Evolutionary conservation across 108 stramenopile species (phyloP), one percentile per base, ranked within the genome.

Genomic region (Skeletonema costatum): DNA sequence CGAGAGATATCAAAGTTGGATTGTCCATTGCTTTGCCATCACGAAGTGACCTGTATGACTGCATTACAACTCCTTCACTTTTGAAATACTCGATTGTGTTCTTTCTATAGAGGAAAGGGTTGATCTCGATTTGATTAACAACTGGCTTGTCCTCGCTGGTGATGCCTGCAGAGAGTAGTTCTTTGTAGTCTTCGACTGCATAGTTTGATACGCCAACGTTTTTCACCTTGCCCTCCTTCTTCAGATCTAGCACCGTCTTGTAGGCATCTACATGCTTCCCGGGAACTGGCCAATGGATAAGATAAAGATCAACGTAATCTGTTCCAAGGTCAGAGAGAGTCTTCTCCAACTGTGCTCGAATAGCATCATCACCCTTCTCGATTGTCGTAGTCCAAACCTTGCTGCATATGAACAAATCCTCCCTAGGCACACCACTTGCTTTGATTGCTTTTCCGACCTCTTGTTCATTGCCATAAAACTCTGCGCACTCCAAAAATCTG

Each of bases 321-420:
- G 94, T 97, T 60, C 87, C 86, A 7, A 98, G 73, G 63, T 92
- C 92, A 4, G 39, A n/a, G 17, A 98, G 76, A 9, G 96, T 93
- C 67, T 87, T 77, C 13, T 93, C 86, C 64, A 97, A 64, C 67
- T 90, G 88, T 1, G 75, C 73, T 7, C 81, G 81, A 60, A 96
- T 86, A 11, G 93, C 94, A 12, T 85, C 87, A 4, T 82, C 88
- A 29, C 94, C 94, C 69, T 86, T 71, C 65, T 95, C 93, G 62
- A 95, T 93, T 35, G 93, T 94, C n/a, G 95, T 90, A 0, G 96
- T 94, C 96, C 97, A 98, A 11, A 96, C 94, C 74, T 98, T 98
- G 56, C 85, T 84, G 71, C 89, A 93, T 3, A 97, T n/a, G 71
- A 97, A 98, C 32, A 98, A 70, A 11, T 97, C 88, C 35, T 85